Evolutionary conservation across 148 eudicot genomes (phyloP), one percentile per base, ranked within the genome.

Genomic region (Linanthus parryae): DNA sequence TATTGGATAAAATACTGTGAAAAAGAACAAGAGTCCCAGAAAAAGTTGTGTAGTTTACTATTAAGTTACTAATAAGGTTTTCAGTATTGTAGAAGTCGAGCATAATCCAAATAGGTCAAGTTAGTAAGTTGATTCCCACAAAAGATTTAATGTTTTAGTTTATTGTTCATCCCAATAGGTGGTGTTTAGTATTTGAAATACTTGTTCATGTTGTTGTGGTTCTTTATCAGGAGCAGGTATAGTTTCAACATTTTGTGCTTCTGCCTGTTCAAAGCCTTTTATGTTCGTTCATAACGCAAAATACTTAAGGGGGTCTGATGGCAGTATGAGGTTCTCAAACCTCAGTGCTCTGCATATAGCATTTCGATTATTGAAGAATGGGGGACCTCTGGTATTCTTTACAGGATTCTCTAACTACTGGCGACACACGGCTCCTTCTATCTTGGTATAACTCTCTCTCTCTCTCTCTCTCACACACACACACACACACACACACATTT

Each of bases 151-250:
- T n/a, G n/a, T n/a, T n/a, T n/a, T n/a, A n/a, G n/a, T n/a, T n/a
- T n/a, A n/a, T n/a, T n/a, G n/a, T n/a, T n/a, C n/a, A n/a, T n/a
- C n/a, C n/a, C n/a, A n/a, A n/a, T n/a, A n/a, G n/a, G n/a, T n/a
- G n/a, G n/a, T n/a, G n/a, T n/a, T n/a, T n/a, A n/a, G n/a, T n/a
- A n/a, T n/a, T n/a, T n/a, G 16, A 4, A 11, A 5, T 38, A 38
- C 4, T 3, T 4, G 4, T 38, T 11, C 15, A 4, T 4, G 13
- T 19, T 5, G 17, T 15, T 4, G n/a, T n/a, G n/a, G n/a, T 42
- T 11, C 11, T 20, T 20, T 20, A 20, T 46, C 50, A 46, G 50
- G 50, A 31, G 50, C 50, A 8, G 50, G 30, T 46, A 16, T 46
- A 11, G 16, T 23, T 4, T 46, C 50, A 31, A 31, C 30, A 1